These are phyloP conservation scores for Carallia pectinifolia DNA, from an alignment of 345 rosid genomes.

Conservation along the genomic window DNA sequence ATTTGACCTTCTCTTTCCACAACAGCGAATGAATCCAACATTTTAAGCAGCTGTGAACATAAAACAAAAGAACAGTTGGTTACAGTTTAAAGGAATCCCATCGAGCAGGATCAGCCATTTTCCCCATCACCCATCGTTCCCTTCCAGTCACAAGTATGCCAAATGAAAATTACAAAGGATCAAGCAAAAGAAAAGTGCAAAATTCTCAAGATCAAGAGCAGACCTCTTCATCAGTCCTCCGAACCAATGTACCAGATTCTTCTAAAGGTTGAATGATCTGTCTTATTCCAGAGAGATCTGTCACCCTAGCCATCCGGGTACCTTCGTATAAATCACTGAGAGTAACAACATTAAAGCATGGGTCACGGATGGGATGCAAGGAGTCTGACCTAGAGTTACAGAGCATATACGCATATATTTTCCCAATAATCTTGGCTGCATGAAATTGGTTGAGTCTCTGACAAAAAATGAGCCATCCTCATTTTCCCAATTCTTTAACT, in stretches of 20 bases:
- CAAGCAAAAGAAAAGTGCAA: neutral
- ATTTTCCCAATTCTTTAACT: neutral
- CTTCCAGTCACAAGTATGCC: neutral
- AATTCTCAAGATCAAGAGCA: neutral
- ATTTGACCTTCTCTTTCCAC: slow-evolving; percentile 94
- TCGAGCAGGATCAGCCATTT: neutral
- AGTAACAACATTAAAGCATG: slow-evolving; percentile 10
- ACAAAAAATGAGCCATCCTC: neutral
- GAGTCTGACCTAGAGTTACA: neutral
- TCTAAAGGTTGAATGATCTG: slow-evolving; percentile 67
- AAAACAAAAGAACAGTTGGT: slow-evolving; percentile 12
- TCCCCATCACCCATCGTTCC: neutral
- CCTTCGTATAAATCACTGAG: slow-evolving; percentile 91
- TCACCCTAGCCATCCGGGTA: slow-evolving; percentile 64
- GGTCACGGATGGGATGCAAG: slow-evolving; percentile 16
- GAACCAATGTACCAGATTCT: slow-evolving; percentile 67
- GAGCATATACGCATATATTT: neutral
- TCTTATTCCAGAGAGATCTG: slow-evolving; percentile 75
- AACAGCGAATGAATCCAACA: slow-evolving; percentile 60
- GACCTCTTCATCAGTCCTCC: slow-evolving; percentile 80
- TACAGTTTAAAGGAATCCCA: slow-evolving; percentile 6
- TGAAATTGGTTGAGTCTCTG: neutral
- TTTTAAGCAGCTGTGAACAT: slow-evolving; percentile 55
- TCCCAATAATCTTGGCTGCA: neutral
- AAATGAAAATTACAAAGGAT: neutral